phyloP scores from a whole-genome alignment of 192 early-diverging fungal species.

The Borealophlyctis nickersoniae region DNA sequence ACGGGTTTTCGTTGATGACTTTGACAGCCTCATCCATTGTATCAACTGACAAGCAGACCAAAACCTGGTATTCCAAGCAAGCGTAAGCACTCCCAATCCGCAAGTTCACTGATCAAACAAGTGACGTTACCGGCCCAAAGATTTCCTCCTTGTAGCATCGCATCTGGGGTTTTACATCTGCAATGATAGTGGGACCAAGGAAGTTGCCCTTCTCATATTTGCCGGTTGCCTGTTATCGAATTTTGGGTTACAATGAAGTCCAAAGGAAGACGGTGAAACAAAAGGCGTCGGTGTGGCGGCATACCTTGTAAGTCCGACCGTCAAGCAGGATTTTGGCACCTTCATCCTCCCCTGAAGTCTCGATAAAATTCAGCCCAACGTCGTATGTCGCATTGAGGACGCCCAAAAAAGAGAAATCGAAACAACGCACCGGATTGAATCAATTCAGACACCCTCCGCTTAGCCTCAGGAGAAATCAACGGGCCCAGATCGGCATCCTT shows the following conservation, averaged over 20 bases:
- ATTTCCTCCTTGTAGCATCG: slow-evolving; percentile 91
- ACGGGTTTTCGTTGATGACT: slow-evolving; percentile 84
- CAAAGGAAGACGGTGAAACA: not conserved
- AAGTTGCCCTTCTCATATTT: slow-evolving; percentile 91
- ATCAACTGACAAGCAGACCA: slow-evolving; percentile 76
- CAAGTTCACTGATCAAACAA: no score
- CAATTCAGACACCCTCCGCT: slow-evolving; percentile 68
- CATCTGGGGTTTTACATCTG: slow-evolving; percentile 73
- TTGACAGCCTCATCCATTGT: slow-evolving; percentile 90
- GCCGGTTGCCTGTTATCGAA: not conserved
- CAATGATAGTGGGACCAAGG: slow-evolving; percentile 87
- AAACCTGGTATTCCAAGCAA: slow-evolving; percentile 39
- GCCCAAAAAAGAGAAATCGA: not conserved
- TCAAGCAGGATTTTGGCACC: slow-evolving; percentile 85
- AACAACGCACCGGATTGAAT: slow-evolving; percentile 61
- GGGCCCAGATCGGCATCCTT: slow-evolving; percentile 85
- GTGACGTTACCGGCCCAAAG: slow-evolving; percentile 88
- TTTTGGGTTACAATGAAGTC: not conserved
- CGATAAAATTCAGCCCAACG: no score
- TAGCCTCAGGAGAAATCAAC: slow-evolving; percentile 77
- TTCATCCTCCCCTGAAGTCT: slow-evolving; percentile 52
- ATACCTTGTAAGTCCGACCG: slow-evolving; percentile 72
- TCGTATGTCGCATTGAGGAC: not conserved
- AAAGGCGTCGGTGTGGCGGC: not conserved
- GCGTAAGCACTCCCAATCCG: not conserved